These are phyloP conservation scores for Populus ilicifolia DNA, from an alignment of 345 rosid species.

Conservation along the genomic window DNA sequence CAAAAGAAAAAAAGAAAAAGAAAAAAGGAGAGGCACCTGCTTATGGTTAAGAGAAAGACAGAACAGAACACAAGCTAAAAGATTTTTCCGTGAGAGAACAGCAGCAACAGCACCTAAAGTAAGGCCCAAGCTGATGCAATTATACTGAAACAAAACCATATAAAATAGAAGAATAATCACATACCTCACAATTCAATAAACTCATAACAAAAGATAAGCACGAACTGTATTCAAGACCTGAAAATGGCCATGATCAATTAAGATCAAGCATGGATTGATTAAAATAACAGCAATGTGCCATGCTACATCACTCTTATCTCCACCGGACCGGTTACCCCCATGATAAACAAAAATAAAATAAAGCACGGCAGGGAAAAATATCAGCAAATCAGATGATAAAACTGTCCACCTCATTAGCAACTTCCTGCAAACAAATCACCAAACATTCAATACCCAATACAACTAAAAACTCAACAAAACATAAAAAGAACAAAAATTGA, in stretches of 20 bases:
- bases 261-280: slow-evolving; percentile 73
- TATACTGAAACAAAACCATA: slow-evolving; percentile 52
- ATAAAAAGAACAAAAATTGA: background rate
- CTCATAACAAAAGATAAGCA: background rate
- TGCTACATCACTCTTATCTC: slow-evolving; percentile 39
- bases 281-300: slow-evolving; percentile 76
- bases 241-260: slow-evolving; percentile 95
- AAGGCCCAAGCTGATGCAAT: slow-evolving; percentile 94
- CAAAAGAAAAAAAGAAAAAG: background rate
- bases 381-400: slow-evolving; percentile 65
- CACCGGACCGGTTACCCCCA: slow-evolving; percentile 11
- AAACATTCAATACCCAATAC: background rate
- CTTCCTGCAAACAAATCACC: slow-evolving; percentile 52
- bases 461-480: background rate
- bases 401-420: slow-evolving; percentile 93
- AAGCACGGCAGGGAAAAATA: slow-evolving; percentile 78
- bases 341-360: slow-evolving; percentile 56
- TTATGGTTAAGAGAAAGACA: slow-evolving; percentile 91
- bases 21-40: slow-evolving; percentile 47
- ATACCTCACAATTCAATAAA: slow-evolving; percentile 4
- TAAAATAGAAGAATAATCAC: slow-evolving; percentile 16
- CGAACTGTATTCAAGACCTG: slow-evolving; percentile 49
- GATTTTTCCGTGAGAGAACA: slow-evolving; percentile 56
- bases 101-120: slow-evolving; percentile 79
- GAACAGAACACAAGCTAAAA: slow-evolving; percentile 57